A percentile compares a stretch with the other conserved stretches of the same genome.
Conservation (phyloP, 164 flowering plant species). For the Vitis amurensis region DNA sequence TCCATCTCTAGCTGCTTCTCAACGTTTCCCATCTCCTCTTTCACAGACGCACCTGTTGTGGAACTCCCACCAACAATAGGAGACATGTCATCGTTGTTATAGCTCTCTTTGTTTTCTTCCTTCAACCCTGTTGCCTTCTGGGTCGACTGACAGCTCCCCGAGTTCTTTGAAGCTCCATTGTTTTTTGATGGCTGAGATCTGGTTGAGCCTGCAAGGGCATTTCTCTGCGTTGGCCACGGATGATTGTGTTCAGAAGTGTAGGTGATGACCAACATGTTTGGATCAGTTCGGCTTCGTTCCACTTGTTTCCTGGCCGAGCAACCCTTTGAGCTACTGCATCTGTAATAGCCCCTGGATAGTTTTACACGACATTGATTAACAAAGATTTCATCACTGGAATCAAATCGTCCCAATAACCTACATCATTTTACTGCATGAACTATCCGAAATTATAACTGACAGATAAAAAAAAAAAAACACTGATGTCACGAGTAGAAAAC, state of each 20-base stretch:
- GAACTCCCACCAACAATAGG: slow-evolving; percentile 4
- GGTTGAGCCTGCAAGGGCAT: slow-evolving; percentile 87
- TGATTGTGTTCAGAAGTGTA: slow-evolving; percentile 97
- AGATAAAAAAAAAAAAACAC: too few species aligned
- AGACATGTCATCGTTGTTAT: slow-evolving; percentile 11
- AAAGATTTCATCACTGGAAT: too few species aligned
- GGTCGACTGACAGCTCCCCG: slow-evolving; percentile 21
- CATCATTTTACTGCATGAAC: too few species aligned
- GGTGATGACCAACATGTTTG: slow-evolving; percentile 88
- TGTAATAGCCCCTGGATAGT: slow-evolving; percentile 73
- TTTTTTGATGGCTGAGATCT: slow-evolving; percentile 57
- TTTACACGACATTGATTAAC: not conserved
- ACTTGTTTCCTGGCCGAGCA: slow-evolving; percentile 94
- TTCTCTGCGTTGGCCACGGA: slow-evolving; percentile 96
- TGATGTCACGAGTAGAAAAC: too few species aligned
- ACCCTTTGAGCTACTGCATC: slow-evolving; percentile 95
- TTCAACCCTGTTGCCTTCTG: slow-evolving; percentile 24
- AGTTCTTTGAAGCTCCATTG: slow-evolving; percentile 28
- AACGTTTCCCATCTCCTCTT: slow-evolving; percentile 46
- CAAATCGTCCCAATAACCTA: too few species aligned
- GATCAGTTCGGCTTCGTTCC: slow-evolving; percentile 84
- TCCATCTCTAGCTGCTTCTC: slow-evolving; percentile 28
- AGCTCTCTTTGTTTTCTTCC: slow-evolving; percentile 41
- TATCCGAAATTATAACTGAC: too few species aligned
- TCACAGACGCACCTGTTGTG: slow-evolving; percentile 21